Evolutionary conservation across 2,329 filamentous ascomycete species (phyloP).

Genomic region (Aspergillus latus): DNA sequence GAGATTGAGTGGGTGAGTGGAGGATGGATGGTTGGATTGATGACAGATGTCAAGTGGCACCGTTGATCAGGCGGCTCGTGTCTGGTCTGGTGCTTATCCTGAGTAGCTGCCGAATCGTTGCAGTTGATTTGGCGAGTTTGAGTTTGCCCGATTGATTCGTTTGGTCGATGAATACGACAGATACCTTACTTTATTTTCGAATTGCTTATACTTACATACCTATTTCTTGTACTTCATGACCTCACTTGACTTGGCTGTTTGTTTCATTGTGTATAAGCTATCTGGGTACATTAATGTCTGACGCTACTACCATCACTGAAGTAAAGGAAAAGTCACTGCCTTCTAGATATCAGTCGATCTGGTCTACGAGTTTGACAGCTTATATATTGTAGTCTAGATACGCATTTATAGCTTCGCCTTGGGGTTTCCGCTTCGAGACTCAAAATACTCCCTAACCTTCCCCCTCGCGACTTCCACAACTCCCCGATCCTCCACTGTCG

Average conservation of each 20-base stretch:
- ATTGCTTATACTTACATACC: slow-evolving; percentile 3
- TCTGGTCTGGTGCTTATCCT: not conserved
- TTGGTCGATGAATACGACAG: slow-evolving; percentile 14
- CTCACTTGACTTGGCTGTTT: slow-evolving; percentile 7
- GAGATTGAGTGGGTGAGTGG: not conserved
- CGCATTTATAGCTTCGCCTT: slow-evolving; percentile 44
- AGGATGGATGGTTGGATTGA: not conserved
- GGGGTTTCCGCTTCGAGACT: slow-evolving; percentile 22
- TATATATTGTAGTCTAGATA: not conserved
- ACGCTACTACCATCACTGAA: not conserved
- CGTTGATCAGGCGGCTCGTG: not conserved
- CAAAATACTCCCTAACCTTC: slow-evolving; percentile 75
- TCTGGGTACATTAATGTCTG: slow-evolving; percentile 7
- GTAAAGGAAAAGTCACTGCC: not conserved
- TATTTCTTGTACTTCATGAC: not conserved
- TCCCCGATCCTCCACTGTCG: slow-evolving; percentile 77
- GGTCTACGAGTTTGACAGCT: not conserved
- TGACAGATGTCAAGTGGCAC: not conserved
- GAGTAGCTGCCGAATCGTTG: not conserved
- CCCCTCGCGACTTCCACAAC: slow-evolving; percentile 72
- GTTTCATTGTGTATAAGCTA: slow-evolving; percentile 16
- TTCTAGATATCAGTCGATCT: not conserved
- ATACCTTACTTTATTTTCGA: slow-evolving; percentile 4
- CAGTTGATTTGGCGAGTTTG: not conserved
- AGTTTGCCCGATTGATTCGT: slow-evolving; percentile 8